Conservation (phyloP, 192 early-diverging fungal genomes). For the Rhizophagus prolifer region DNA sequence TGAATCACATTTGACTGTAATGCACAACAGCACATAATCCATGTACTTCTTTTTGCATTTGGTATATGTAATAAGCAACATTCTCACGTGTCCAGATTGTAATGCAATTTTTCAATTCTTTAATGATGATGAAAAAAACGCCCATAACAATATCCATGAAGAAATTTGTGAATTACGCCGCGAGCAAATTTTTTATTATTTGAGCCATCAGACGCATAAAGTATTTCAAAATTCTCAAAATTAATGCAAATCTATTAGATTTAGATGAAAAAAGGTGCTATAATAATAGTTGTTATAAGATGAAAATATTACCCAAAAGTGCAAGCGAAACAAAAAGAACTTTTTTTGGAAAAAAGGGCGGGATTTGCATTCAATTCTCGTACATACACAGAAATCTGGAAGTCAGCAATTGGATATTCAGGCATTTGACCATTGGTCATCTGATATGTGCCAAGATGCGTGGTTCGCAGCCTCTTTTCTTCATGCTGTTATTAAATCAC, state of each 20-base stretch:
- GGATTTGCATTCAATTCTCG: not conserved
- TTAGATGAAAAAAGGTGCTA: not conserved
- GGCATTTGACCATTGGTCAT: not conserved
- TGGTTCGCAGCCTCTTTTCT: not conserved
- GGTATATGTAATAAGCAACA: not conserved
- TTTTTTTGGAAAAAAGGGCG: conserved; percentile 2
- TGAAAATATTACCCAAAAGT: conserved; percentile 4
- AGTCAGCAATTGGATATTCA: not conserved
- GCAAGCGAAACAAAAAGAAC: not conserved
- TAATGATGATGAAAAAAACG: not conserved
- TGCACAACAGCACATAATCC: not conserved
- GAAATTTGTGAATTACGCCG: no score
- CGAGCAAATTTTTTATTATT: not conserved
- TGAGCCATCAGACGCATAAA: not conserved
- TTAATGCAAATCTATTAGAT: not conserved
- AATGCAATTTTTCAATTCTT: not conserved
- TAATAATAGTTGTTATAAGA: conserved; percentile 11
- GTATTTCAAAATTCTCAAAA: not conserved
- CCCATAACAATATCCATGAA: not conserved
- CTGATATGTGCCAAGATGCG: not conserved
- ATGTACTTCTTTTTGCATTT: not conserved
- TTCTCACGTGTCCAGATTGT: not conserved
- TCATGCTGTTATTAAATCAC: not conserved
- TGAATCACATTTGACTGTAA: not conserved
- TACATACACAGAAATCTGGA: not conserved